Conservation (phyloP, 2,329 filamentous ascomycete genomes). For the Fusarium camptoceras region DNA sequence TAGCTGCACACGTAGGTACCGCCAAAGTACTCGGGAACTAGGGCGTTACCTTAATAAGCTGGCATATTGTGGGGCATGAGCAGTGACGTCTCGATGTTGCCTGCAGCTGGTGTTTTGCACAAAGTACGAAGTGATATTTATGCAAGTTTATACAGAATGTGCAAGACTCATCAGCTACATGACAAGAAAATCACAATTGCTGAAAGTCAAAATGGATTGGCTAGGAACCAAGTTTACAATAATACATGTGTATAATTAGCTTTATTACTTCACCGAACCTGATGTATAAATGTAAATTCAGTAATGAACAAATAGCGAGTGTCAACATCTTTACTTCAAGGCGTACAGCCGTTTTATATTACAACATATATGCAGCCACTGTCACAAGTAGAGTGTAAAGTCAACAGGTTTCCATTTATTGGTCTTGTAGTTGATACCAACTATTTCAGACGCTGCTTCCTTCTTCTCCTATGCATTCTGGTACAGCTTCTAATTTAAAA, state of each 20-base stretch:
- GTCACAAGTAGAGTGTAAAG: background rate
- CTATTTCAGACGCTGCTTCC: background rate
- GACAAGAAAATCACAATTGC: background rate
- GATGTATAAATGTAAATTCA: background rate
- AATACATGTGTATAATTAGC: background rate
- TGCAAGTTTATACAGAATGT: slow-evolving; percentile 21
- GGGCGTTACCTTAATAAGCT: slow-evolving; percentile 33
- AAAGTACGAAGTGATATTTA: slow-evolving; percentile 6
- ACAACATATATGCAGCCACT: background rate
- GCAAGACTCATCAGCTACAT: background rate
- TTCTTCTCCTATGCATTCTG: slow-evolving; percentile 1
- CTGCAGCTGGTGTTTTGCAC: slow-evolving; percentile 38
- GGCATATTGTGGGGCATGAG: slow-evolving; percentile 36
- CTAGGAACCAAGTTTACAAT: background rate
- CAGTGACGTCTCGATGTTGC: slow-evolving; percentile 54
- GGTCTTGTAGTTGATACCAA: background rate
- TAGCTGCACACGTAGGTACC: slow-evolving; percentile 40
- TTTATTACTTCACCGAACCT: background rate
- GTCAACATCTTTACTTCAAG: background rate
- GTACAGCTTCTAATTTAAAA: background rate
- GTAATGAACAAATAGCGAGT: background rate
- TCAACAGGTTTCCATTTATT: background rate
- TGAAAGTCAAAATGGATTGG: background rate
- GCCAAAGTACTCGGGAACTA: slow-evolving; percentile 11
- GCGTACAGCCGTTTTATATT: background rate